Evolutionary conservation across 306 rosid species (phyloP).

Genomic region (Albizia julibrissin): DNA sequence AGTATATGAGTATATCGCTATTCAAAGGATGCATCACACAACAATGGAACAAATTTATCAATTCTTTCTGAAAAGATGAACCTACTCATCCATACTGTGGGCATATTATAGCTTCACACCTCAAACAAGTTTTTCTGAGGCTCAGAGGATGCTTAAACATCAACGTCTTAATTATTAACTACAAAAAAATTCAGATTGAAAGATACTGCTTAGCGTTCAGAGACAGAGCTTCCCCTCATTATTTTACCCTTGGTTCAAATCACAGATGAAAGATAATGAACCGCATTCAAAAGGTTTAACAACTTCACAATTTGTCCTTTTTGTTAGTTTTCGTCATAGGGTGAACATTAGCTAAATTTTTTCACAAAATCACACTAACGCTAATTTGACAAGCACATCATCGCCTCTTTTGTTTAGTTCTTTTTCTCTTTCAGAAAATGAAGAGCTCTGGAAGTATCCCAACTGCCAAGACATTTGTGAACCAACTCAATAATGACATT

Average conservation of each 20-base stretch:
- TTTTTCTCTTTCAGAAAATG: background rate
- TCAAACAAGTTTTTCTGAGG: background rate
- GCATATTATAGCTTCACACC: background rate
- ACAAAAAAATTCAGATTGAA: conserved; percentile 4
- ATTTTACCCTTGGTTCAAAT: conserved; percentile 11
- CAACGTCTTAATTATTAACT: background rate
- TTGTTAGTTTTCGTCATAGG: background rate
- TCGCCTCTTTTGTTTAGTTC: background rate
- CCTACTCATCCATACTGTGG: background rate
- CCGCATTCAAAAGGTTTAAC: background rate
- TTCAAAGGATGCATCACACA: background rate
- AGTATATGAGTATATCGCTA: too few relatives aligned
- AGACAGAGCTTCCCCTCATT: background rate
- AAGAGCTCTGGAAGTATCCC: conserved; percentile 5
- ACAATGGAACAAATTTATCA: background rate
- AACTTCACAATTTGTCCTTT: background rate
- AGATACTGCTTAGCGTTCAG: background rate
- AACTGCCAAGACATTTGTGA: conserved; percentile 10
- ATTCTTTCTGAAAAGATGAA: background rate
- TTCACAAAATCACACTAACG: background rate
- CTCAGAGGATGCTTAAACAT: background rate
- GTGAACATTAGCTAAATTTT: conserved; percentile 4
- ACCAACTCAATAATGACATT: conserved; percentile 9
- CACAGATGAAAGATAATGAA: background rate
- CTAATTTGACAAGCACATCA: background rate